A percentile compares a stretch with the other conserved stretches of the same genome.
phyloP scores from a whole-genome alignment of 208 protist genomes.

The Crithidia mellificae region DNA sequence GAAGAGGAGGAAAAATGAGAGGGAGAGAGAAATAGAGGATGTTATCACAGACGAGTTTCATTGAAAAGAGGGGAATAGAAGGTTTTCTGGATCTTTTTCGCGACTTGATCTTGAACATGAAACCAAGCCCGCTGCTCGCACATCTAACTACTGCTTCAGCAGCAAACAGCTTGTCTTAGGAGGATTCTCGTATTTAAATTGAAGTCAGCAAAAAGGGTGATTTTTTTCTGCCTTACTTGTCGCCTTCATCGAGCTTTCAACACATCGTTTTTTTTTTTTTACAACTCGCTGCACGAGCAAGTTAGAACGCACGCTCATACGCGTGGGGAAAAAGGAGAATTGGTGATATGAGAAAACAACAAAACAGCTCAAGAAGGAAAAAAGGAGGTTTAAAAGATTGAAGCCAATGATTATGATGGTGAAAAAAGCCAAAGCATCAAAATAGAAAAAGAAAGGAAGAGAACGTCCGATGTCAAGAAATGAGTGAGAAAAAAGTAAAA shows the following conservation, averaged over 20 bases:
- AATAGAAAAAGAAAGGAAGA: background rate
- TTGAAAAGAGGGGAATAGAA: too few species aligned
- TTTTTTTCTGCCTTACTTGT: too few species aligned
- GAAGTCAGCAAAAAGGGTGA: background rate
- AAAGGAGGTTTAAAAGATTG: background rate
- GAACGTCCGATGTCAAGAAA: background rate
- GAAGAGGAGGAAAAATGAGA: background rate
- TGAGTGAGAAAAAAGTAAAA: slow-evolving; percentile 3
- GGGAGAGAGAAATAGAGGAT: too few species aligned
- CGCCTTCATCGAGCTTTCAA: too few species aligned
- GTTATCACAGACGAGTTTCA: too few species aligned
- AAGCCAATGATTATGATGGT: background rate
- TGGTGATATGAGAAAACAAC: background rate
- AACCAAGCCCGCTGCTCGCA: too few species aligned
- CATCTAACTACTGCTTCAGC: too few species aligned
- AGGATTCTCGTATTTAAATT: too few species aligned
- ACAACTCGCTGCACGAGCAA: background rate
- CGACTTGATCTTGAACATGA: too few species aligned
- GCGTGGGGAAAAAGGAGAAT: background rate
- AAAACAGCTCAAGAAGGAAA: background rate
- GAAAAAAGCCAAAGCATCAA: background rate
- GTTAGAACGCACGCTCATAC: slow-evolving; percentile 1
- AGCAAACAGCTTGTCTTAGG: too few species aligned
- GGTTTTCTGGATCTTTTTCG: too few species aligned
- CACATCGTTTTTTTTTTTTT: background rate